Evolutionary conservation across 768 basidiomycete species (phyloP).

Genomic region (Russula emetica): DNA sequence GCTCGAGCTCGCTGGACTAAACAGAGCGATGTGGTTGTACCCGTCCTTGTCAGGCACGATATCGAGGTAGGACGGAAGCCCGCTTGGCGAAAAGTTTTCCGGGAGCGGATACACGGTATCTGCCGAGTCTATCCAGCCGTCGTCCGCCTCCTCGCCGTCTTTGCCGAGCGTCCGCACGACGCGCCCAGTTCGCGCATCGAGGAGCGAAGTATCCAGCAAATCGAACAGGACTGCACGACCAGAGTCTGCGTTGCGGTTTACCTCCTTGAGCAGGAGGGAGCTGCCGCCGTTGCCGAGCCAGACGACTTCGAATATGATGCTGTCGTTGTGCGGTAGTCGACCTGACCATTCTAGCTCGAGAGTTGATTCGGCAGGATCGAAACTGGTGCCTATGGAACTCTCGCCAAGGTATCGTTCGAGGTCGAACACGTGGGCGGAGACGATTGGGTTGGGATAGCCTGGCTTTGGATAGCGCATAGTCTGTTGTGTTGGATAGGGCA

Average conservation of each 20-base stretch:
- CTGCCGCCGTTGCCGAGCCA: conserved; percentile 73
- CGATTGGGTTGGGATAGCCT: conserved; percentile 84
- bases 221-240: conserved; percentile 81
- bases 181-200: conserved; percentile 37
- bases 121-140: conserved; percentile 86
- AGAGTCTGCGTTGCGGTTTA: conserved; percentile 75
- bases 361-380: conserved; percentile 42
- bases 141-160: conserved; percentile 81
- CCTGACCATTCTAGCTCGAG: conserved; percentile 64
- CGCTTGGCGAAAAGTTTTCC: conserved; percentile 38
- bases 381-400: neutral
- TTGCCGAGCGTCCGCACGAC: conserved; percentile 77
- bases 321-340: conserved; percentile 53
- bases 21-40: conserved; percentile 90
- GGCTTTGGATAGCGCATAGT: conserved; percentile 85
- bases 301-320: conserved; percentile 74
- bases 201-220: conserved; percentile 34
- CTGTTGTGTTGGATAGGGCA: conserved; percentile 66
- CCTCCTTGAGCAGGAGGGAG: conserved; percentile 77
- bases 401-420: conserved; percentile 47
- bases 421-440: conserved; percentile 79
- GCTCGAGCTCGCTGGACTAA: conserved; percentile 65
- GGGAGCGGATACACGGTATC: conserved; percentile 63
- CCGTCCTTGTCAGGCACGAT: conserved; percentile 78
- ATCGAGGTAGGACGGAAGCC: conserved; percentile 77